Percentiles rank a stretch among this genome's conserved stretches.
These are phyloP conservation scores for Marasmius fiardii DNA, from an alignment of 1,284 basidiomycete species.

Conservation along the genomic window DNA sequence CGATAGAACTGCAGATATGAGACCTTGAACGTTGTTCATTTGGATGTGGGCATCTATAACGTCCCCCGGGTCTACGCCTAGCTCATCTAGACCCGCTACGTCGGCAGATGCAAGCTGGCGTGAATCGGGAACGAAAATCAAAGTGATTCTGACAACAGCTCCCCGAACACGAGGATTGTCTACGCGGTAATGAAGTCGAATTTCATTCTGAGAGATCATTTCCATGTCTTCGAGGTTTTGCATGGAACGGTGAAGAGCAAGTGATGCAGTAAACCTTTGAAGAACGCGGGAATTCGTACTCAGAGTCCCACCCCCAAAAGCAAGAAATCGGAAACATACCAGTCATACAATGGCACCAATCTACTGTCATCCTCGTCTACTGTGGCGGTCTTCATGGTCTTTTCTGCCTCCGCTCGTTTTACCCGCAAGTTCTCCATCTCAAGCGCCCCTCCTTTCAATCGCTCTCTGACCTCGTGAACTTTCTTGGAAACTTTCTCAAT, in stretches of 20 bases:
- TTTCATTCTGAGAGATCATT: slow-evolving; percentile 67
- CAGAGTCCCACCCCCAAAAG: not conserved
- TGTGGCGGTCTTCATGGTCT: slow-evolving; percentile 54
- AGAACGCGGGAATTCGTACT: not conserved
- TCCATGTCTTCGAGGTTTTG: slow-evolving; percentile 58
- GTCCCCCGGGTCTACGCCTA: slow-evolving; percentile 55
- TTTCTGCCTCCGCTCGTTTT: slow-evolving; percentile 69
- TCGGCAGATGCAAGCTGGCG: slow-evolving; percentile 56
- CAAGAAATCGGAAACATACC: slow-evolving; percentile 39
- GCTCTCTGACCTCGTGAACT: slow-evolving; percentile 53
- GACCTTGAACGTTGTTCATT: slow-evolving; percentile 67
- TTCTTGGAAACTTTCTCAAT: slow-evolving; percentile 37
- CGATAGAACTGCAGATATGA: slow-evolving; percentile 64
- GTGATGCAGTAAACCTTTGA: slow-evolving; percentile 64
- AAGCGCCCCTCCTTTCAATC: slow-evolving; percentile 52
- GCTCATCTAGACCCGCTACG: slow-evolving; percentile 45
- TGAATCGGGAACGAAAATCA: slow-evolving; percentile 70
- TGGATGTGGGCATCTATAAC: slow-evolving; percentile 60
- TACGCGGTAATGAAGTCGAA: slow-evolving; percentile 64
- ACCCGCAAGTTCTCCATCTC: slow-evolving; percentile 63
- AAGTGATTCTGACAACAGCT: slow-evolving; percentile 36
- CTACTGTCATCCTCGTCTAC: slow-evolving; percentile 65
- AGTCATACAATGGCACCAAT: slow-evolving; percentile 63
- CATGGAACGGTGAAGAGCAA: slow-evolving; percentile 61
- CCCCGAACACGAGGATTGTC: slow-evolving; percentile 21